Evolutionary conservation across 2,329 filamentous ascomycete species (phyloP), one percentile per base, ranked within the genome.

Genomic region (Apiospora pterosperma): DNA sequence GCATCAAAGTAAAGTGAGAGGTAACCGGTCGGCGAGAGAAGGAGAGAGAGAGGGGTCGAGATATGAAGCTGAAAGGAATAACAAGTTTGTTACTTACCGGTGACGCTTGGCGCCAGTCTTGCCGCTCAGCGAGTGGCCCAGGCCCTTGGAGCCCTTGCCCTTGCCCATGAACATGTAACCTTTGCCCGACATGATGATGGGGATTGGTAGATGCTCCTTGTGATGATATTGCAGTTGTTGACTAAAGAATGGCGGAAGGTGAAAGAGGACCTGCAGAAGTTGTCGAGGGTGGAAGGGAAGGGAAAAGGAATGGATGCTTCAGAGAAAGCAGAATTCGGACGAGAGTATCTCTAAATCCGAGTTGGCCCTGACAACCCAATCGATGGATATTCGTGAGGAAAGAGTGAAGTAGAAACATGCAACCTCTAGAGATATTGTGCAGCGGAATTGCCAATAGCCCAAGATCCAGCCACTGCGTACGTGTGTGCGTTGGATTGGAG

Each of bases 31-130:
- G 23, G 12, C 11, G 12, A 41, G 12, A 3, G 12, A 41, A 16
- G 11, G 21, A 25, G 23, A 14, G 21, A 28, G 6, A 16, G n/a
- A n/a, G n/a, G n/a, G 5, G 42, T 14, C 42, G 12, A 48, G 23
- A 44, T 6, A 5, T 3, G 25, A 36, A 6, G 4, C 12, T 48
- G 38, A 11, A 14, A 38, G 28, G 21, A 12, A 36, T 5, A 23
- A 21, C 31, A 61, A 14, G 28, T 11, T 11, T 31, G 48, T 23
- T 36, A 25, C 64, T 61, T 64, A 66, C 65, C 62, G 42, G 52
- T 66, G 65, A 25, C 65, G 65, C 36, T 66, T 66, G 5, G 65
- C 65, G n/a, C 65, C 65, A 4, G 21, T 39, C 55, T 66, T 66
- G 31, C 65, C 64, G 19, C 64, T 52, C 0, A 63, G 25, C 19